phyloP scores from a whole-genome alignment of 345 rosid genomes.

The Sonneratia caseolaris region DNA sequence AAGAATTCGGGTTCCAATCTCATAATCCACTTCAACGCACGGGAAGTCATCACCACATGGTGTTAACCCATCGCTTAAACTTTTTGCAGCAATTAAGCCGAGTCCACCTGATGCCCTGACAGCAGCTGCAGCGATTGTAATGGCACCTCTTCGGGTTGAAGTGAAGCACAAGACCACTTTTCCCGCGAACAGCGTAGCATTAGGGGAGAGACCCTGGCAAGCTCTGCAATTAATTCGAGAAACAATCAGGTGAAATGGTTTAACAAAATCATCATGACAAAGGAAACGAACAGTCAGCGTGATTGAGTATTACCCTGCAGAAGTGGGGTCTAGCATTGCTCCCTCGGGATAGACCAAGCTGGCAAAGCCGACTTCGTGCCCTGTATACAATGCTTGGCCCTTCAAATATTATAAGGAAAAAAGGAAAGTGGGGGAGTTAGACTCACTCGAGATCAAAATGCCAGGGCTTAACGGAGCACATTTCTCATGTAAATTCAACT shows the following conservation, averaged over 20 bases:
- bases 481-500: neutral
- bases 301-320: constrained; percentile 20
- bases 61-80: constrained; percentile 30
- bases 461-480: too few relatives aligned
- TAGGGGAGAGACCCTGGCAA: constrained; percentile 27
- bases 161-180: constrained; percentile 50
- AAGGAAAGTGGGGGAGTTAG: neutral
- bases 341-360: constrained; percentile 35
- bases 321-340: constrained; percentile 19
- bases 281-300: neutral
- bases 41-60: constrained; percentile 34
- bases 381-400: constrained; percentile 45
- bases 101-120: constrained; percentile 25
- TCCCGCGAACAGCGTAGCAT: constrained; percentile 28
- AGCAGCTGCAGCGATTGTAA: constrained; percentile 17
- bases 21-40: constrained; percentile 46
- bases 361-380: constrained; percentile 29
- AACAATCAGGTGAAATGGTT: neutral
- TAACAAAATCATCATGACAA: neutral
- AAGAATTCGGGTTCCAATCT: constrained; percentile 53
- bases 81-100: constrained; percentile 51
- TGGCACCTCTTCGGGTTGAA: constrained; percentile 2
- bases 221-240: constrained; percentile 18
- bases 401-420: constrained; percentile 12
- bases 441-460: neutral